Percentiles rank a stretch among this genome's conserved stretches.
Conservation (phyloP, 2,329 filamentous ascomycete genomes). For the Macrophomina phaseolina region DNA sequence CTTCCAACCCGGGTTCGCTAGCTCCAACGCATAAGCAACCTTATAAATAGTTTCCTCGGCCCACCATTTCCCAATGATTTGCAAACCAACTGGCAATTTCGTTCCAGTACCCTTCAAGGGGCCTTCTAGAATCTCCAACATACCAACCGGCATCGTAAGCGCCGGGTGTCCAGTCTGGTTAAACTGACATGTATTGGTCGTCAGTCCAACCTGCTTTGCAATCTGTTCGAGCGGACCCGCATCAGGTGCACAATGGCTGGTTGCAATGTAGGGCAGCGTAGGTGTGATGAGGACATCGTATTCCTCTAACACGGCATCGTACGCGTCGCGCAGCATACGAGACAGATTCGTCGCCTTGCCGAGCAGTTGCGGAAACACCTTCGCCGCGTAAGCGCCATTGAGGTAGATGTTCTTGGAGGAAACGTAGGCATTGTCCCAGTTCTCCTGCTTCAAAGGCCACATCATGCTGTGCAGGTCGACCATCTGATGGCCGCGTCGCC, state of each 20-base stretch:
- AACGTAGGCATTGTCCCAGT: slow-evolving; percentile 59
- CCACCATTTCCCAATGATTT: slow-evolving; percentile 61
- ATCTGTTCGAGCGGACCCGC: slow-evolving; percentile 54
- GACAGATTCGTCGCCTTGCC: slow-evolving; percentile 58
- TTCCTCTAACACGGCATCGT: slow-evolving; percentile 48
- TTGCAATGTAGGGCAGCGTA: slow-evolving; percentile 56
- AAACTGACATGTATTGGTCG: slow-evolving; percentile 63
- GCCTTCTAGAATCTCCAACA: slow-evolving; percentile 45
- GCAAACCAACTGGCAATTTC: slow-evolving; percentile 59
- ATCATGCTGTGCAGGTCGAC: slow-evolving; percentile 58
- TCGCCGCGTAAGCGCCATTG: slow-evolving; percentile 56
- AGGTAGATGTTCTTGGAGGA: slow-evolving; percentile 62
- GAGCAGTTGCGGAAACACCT: slow-evolving; percentile 54
- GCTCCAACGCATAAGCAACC: slow-evolving; percentile 56
- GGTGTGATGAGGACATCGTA: slow-evolving; percentile 58
- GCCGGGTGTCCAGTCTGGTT: slow-evolving; percentile 64
- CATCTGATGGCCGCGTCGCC: slow-evolving; percentile 56
- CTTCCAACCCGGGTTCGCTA: slow-evolving; percentile 12
- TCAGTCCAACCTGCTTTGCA: slow-evolving; percentile 59
- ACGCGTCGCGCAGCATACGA: slow-evolving; percentile 54
- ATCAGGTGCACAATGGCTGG: slow-evolving; percentile 48
- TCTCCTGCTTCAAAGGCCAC: slow-evolving; percentile 53
- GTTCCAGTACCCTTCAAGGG: slow-evolving; percentile 28
- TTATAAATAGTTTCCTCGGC: slow-evolving; percentile 55
- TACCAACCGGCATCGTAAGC: slow-evolving; percentile 58